These are phyloP conservation scores for Starmerella scarabaei DNA, from an alignment of 805 yeast species.

Conservation along the genomic window DNA sequence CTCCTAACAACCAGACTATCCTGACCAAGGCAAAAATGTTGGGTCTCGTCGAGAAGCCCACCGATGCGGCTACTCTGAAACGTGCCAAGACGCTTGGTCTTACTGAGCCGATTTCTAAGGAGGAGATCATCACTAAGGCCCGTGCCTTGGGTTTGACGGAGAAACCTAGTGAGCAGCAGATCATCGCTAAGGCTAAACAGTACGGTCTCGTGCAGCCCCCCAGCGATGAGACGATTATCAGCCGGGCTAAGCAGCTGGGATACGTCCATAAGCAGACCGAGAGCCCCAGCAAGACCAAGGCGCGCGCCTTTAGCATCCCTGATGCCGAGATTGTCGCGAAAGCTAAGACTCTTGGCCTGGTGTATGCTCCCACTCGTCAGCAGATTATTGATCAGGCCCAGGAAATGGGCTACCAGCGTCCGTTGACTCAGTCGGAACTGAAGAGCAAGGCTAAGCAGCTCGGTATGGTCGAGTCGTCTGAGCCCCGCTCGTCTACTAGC, in stretches of 20 bases:
- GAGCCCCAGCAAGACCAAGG: too few relatives aligned
- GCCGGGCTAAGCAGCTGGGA: slow-evolving; percentile 56
- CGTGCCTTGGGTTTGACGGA: slow-evolving; percentile 59
- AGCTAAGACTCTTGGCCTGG: slow-evolving; percentile 22
- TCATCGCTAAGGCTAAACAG: slow-evolving; percentile 6
- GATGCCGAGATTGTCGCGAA: slow-evolving; percentile 36
- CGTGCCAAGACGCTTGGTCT: slow-evolving; percentile 21
- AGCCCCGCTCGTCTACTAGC: too few relatives aligned
- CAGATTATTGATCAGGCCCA: slow-evolving; percentile 3
- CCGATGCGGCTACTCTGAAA: slow-evolving; percentile 6
- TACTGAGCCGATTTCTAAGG: slow-evolving; percentile 11
- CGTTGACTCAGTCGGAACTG: slow-evolving; percentile 1
- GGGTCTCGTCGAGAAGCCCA: slow-evolving; percentile 14
- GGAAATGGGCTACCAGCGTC: slow-evolving; percentile 8
- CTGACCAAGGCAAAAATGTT: slow-evolving; percentile 5
- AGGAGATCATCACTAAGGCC: slow-evolving; percentile 42
- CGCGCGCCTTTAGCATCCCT: too few relatives aligned
- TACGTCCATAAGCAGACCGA: too few relatives aligned
- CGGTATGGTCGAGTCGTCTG: slow-evolving; percentile 55
- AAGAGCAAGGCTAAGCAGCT: slow-evolving; percentile 33
- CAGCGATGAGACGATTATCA: slow-evolving; percentile 4
- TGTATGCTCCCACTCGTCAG: slow-evolving; percentile 4
- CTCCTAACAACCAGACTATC: slow-evolving; percentile 6
- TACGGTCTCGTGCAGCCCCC: slow-evolving; percentile 8
- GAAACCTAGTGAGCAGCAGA: slow-evolving; percentile 28